Base-by-base conservation (phyloP, 306 rosid genomes). In the Potentilla sterilis region DNA sequence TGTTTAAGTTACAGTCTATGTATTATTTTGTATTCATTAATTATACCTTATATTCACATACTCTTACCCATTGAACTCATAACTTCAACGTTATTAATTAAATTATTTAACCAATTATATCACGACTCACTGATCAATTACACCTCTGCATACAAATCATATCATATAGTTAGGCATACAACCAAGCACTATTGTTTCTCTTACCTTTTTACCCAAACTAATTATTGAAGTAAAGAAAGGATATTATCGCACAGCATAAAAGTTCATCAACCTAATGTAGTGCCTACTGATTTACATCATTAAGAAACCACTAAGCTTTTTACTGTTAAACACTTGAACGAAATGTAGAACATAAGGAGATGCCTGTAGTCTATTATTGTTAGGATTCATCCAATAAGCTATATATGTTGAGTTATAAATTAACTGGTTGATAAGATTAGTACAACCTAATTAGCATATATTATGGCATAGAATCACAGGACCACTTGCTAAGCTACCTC, bases 101-200 rank as follows among this genome's bases (percentile, higher is more conserved):
- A 28, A 28, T 1, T 28, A 28, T 28, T 28, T 28, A 28, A 28
- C 28, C 28, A 28, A n/a, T n/a, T n/a, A n/a, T n/a, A n/a, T n/a
- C n/a, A n/a, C n/a, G n/a, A n/a, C n/a, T n/a, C n/a, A n/a, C n/a
- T n/a, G n/a, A n/a, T 8, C 7, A 42, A 43, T 43, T 43, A 43
- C 46, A 43, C 2, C 12, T 8, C 46, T 43, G 2, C 46, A 42
- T 42, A 2, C 7, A 42, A 7, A 42, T 8, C 9, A 49, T 37
- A 49, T 49, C 21, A 18, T 48, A 48, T 24, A 21, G 15, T 57
- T 52, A 52, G 78, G 78, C 74, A 69, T 14, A 61, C 41, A 14
- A 46, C 41, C 14, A 40, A 63, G 35, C 16, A 74, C 78, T 66
- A 81, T 84, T 81, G 42, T 47, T 71, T 67, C 75, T 75, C 88